Evolutionary conservation across 208 protist genomes (phyloP).

Genomic region (Acanthamoeba lenticulata): DNA sequence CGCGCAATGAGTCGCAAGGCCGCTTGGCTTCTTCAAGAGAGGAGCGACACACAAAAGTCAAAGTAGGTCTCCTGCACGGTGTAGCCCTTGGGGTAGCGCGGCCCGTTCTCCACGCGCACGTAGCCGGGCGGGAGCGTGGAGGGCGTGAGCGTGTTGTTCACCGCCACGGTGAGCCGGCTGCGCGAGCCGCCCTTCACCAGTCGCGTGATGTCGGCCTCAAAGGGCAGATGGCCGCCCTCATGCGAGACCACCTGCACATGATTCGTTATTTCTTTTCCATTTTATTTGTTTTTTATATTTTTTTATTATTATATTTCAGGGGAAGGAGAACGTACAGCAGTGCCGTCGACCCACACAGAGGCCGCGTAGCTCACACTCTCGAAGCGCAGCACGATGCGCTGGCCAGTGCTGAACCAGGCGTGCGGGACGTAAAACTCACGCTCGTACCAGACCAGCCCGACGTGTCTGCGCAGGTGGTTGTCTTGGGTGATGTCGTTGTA

Average conservation of each 20-base stretch:
- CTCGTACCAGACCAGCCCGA: slow-evolving; percentile 16
- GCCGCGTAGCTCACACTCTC: slow-evolving; percentile 19
- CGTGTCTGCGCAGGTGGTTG: neutral
- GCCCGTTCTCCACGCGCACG: neutral
- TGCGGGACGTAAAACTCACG: slow-evolving; percentile 6
- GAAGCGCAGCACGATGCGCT: slow-evolving; percentile 22
- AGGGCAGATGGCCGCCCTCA: neutral
- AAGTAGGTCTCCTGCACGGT: neutral
- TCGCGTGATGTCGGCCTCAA: slow-evolving; percentile 11
- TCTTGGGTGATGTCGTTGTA: slow-evolving; percentile 44
- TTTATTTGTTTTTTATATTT: no score
- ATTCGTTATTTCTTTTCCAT: neutral
- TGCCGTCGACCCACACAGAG: slow-evolving; percentile 23
- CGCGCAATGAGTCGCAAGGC: neutral
- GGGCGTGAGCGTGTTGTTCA: slow-evolving; percentile 29
- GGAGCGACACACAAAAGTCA: neutral
- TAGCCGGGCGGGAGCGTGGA: slow-evolving; percentile 15
- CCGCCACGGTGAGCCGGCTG: neutral
- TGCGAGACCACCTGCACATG: slow-evolving; percentile 9
- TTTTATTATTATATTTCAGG: neutral
- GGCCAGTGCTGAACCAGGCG: neutral
- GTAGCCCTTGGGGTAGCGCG: slow-evolving; percentile 8
- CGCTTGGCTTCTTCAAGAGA: neutral
- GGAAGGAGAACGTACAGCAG: neutral
- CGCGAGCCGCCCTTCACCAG: neutral